Percentiles rank a stretch among this genome's conserved stretches.
Conservation (phyloP, 1,284 basidiomycete species). For the Athelia psychrophila region DNA sequence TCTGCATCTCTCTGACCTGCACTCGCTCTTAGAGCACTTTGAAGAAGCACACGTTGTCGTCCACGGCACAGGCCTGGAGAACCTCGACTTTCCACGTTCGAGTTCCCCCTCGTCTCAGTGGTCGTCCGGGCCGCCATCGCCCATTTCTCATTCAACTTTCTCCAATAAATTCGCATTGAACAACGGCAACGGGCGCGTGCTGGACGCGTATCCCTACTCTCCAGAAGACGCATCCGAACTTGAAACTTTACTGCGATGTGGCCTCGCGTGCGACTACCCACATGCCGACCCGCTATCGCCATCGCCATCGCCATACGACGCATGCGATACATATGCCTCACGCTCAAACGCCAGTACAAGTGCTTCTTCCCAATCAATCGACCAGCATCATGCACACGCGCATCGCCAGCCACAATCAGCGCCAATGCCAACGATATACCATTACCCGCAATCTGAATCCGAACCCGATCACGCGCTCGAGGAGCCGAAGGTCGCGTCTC, state of each 20-base stretch:
- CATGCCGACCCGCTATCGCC: conserved; percentile 17
- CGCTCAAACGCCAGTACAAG: too few relatives aligned
- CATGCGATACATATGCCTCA: too few relatives aligned
- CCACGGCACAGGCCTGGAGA: conserved; percentile 28
- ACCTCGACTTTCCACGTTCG: conserved; percentile 17
- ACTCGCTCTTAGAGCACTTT: conserved; percentile 66
- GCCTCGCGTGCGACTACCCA: conserved; percentile 29
- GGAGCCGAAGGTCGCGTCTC: background rate
- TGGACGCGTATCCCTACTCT: too few relatives aligned
- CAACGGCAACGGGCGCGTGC: too few relatives aligned
- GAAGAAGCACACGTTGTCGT: conserved; percentile 56
- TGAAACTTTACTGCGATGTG: background rate
- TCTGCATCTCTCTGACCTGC: conserved; percentile 56
- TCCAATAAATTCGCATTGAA: conserved; percentile 8
- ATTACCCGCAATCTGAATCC: too few relatives aligned
- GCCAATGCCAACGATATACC: conserved; percentile 7
- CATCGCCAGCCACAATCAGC: too few relatives aligned
- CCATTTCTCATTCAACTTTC: background rate
- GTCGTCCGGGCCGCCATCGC: conserved; percentile 4
- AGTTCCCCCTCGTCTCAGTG: conserved; percentile 8
- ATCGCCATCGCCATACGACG: background rate
- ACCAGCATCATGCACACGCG: too few relatives aligned
- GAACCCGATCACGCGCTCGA: too few relatives aligned
- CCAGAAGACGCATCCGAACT: too few relatives aligned
- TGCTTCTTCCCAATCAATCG: too few relatives aligned